Base-by-base conservation (phyloP, 805 yeast genomes). In the Kodamaea jinghongensis region DNA sequence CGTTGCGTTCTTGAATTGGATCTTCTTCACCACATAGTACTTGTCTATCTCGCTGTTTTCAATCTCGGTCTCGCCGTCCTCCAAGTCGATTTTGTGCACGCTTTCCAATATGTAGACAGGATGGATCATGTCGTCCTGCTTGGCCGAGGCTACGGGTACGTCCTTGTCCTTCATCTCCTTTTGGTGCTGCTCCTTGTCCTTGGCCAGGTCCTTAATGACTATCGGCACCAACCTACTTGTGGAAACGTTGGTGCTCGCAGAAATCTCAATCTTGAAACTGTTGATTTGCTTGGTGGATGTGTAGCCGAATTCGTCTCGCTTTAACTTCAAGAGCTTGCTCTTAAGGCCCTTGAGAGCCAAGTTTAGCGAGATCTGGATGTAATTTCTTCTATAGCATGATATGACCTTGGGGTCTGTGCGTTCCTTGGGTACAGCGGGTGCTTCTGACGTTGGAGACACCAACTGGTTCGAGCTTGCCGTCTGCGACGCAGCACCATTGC, bases 1-100 rank as follows among this genome's bases (percentile, higher is more conserved):
- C 2, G 79, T 74, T 14, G 79, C 76, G 46, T 61, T 73, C 34
- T 68, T 67, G 55, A 75, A 75, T 46, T 73, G 77, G 12, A 72
- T 55, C 48, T 68, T 70, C 38, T 62, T 67, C 14, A 73, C 54
- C 9, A 56, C 48, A 45, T 60, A 66, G 42, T 48, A 65, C 33
- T 56, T 53, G 37, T 63, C 65, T 28, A 54, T 55, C 32, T 51
- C 51, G 5, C 51, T 47, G 36, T 49, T 48, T 6, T 50, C 47
- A 5, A 55, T 43, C 9, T 39, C 40, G 3, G 55, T 31, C 4
- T 47, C 55, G n/a, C 22, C 17, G 28, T 60, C 55, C 38, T 61
- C 57, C 11, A 63, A 41, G 6, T 55, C 52, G 6, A 63, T 45
- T 16, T 61, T 51, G 28, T 60, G 60, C 26, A 56, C 60, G 10